Evolutionary conservation across 768 basidiomycete species (phyloP).

Genomic region (Fomitopsis pulvina): DNA sequence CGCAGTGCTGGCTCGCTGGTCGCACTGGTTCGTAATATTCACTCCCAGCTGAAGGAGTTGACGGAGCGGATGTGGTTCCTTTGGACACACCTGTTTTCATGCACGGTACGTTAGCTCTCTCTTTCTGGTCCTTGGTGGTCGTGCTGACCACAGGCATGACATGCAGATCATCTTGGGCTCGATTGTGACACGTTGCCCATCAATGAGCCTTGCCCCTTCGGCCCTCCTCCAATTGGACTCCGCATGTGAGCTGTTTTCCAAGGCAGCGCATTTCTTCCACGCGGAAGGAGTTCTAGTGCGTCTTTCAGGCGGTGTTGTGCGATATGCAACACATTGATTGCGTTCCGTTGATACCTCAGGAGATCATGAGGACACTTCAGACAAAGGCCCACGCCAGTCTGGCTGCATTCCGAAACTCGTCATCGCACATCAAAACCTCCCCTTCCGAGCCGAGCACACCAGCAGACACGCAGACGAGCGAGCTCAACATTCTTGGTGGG

Average conservation of each 20-base stretch:
- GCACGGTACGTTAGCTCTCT: slow-evolving; percentile 37
- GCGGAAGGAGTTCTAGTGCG: slow-evolving; percentile 56
- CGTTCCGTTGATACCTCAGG: slow-evolving; percentile 28
- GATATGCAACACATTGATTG: neutral
- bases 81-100: slow-evolving; percentile 68
- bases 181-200: slow-evolving; percentile 55
- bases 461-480: slow-evolving; percentile 51
- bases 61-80: slow-evolving; percentile 71
- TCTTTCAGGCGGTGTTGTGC: slow-evolving; percentile 6
- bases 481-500: slow-evolving; percentile 53
- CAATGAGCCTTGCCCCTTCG: slow-evolving; percentile 62
- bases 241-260: slow-evolving; percentile 51
- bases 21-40: slow-evolving; percentile 59
- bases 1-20: slow-evolving; percentile 62
- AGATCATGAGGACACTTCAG: slow-evolving; percentile 49
- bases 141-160: slow-evolving; percentile 23
- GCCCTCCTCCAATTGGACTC: slow-evolving; percentile 60
- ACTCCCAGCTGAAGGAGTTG: slow-evolving; percentile 57
- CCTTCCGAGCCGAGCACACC: slow-evolving; percentile 35
- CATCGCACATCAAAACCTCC: slow-evolving; percentile 27
- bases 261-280: slow-evolving; percentile 45
- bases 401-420: slow-evolving; percentile 29
- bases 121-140: slow-evolving; percentile 34
- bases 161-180: slow-evolving; percentile 61
- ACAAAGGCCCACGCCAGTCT: slow-evolving; percentile 39